phyloP scores from a whole-genome alignment of 2,329 filamentous ascomycete species.

The Ceratocystiopsis sp. region DNA sequence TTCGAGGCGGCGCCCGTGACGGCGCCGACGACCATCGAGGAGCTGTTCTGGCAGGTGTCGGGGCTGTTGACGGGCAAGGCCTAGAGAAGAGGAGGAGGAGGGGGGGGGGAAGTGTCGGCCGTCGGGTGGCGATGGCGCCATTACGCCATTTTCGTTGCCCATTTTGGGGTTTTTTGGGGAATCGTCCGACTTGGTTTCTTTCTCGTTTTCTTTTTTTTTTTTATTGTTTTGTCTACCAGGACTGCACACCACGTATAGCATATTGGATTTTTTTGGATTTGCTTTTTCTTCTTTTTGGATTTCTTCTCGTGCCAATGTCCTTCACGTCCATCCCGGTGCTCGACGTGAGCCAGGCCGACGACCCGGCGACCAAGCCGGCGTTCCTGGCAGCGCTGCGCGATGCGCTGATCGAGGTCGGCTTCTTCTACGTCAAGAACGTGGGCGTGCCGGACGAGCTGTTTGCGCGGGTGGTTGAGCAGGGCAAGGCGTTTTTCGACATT shows the following conservation, averaged over 20 bases:
- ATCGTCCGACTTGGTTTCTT: not conserved
- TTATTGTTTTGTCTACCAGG: not conserved
- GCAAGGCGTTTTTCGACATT: constrained; percentile 60
- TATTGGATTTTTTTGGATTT: not conserved
- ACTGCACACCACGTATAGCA: not conserved
- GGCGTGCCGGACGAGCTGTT: constrained; percentile 52
- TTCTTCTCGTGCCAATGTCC: constrained; percentile 31
- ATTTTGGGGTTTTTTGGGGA: not conserved
- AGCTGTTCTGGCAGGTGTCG: constrained; percentile 59
- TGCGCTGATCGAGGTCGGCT: constrained; percentile 73
- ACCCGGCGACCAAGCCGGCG: constrained; percentile 47
- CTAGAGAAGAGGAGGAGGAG: constrained; percentile 1
- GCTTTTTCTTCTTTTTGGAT: not conserved
- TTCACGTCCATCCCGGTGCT: constrained; percentile 66
- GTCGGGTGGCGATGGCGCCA: not conserved
- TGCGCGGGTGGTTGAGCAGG: constrained; percentile 46
- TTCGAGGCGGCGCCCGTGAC: constrained; percentile 55
- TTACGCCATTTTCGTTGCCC: constrained; percentile 2
- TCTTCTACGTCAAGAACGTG: constrained; percentile 69
- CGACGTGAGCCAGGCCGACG: constrained; percentile 49
- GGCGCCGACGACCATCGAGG: constrained; percentile 53
- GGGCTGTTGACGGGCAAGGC: constrained; percentile 33
- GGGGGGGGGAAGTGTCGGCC: not conserved
- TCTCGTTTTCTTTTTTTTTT: not conserved
- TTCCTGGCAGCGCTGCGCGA: constrained; percentile 57